Evolutionary conservation across 2,329 filamentous ascomycete genomes (phyloP).

Genomic region (Chaetomium strumarium): DNA sequence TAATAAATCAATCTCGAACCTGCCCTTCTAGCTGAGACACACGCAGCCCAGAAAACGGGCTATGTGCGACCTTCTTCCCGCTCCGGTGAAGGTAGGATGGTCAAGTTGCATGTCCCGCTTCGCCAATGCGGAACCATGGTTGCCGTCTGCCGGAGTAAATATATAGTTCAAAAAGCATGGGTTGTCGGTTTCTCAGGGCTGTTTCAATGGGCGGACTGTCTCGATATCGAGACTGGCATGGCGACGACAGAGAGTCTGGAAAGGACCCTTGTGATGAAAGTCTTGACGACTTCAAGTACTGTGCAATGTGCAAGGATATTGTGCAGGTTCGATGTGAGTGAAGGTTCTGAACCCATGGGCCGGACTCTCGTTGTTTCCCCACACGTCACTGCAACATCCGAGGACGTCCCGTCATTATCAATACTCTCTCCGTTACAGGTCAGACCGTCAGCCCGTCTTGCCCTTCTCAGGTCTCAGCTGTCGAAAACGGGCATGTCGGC

Average conservation of each 20-base stretch:
- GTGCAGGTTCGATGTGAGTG: not conserved
- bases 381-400: no score
- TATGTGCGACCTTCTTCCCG: slow-evolving; percentile 2
- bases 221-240: not conserved
- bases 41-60: not conserved
- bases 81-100: not conserved
- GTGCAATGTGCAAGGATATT: not conserved
- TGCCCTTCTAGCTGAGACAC: slow-evolving; percentile 11
- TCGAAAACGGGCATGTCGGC: no score
- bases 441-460: no score
- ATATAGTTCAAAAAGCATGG: slow-evolving; percentile 5
- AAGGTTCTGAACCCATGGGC: not conserved
- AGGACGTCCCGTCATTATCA: no score
- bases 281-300: no score
- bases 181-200: not conserved
- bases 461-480: no score
- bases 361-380: not conserved
- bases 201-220: not conserved
- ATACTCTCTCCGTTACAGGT: no score
- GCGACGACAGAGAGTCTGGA: no score
- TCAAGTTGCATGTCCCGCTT: not conserved
- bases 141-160: slow-evolving; percentile 6
- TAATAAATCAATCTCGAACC: slow-evolving; percentile 2
- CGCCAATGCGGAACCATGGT: slow-evolving; percentile 2
- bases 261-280: no score